Evolutionary conservation across 1,284 basidiomycete genomes (phyloP).

Genomic region (Apiotrichum sp.): DNA sequence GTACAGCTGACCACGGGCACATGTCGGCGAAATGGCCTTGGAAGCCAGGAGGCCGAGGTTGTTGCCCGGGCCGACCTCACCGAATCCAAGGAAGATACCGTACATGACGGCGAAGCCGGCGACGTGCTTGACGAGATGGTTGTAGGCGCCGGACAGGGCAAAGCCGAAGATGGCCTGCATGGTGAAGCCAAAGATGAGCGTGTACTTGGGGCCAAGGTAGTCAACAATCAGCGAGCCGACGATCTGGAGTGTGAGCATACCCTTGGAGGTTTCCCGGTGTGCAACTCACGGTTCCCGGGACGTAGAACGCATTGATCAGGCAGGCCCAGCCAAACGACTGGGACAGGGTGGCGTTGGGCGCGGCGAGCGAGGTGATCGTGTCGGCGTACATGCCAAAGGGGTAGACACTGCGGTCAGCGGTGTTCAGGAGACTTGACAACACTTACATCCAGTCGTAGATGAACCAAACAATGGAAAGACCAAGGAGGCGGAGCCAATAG

Average conservation of each 20-base stretch:
- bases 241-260: too few species aligned
- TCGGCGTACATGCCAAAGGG: slow-evolving; percentile 80
- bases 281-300: slow-evolving; percentile 30
- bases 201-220: slow-evolving; percentile 49
- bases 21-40: slow-evolving; percentile 70
- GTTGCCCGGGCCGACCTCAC: slow-evolving; percentile 65
- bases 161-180: slow-evolving; percentile 73
- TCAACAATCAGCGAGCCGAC: slow-evolving; percentile 36
- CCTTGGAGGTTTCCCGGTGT: too few species aligned
- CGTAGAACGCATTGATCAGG: slow-evolving; percentile 50
- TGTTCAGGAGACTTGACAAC: too few species aligned
- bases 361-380: slow-evolving; percentile 45
- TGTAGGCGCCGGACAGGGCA: slow-evolving; percentile 75
- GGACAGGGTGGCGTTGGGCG: slow-evolving; percentile 28
- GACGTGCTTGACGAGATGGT: slow-evolving; percentile 46
- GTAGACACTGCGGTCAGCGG: slow-evolving; percentile 27
- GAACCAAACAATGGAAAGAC: slow-evolving; percentile 54
- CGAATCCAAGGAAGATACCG: slow-evolving; percentile 81
- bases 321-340: slow-evolving; percentile 42
- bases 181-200: slow-evolving; percentile 68
- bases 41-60: slow-evolving; percentile 71
- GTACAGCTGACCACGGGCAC: slow-evolving; percentile 78
- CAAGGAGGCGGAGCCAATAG: slow-evolving; percentile 51
- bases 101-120: slow-evolving; percentile 80
- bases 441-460: slow-evolving; percentile 54